Evolutionary conservation across 352 stramenopile genomes (phyloP).

Genomic region (Globisporangium echinulatum): DNA sequence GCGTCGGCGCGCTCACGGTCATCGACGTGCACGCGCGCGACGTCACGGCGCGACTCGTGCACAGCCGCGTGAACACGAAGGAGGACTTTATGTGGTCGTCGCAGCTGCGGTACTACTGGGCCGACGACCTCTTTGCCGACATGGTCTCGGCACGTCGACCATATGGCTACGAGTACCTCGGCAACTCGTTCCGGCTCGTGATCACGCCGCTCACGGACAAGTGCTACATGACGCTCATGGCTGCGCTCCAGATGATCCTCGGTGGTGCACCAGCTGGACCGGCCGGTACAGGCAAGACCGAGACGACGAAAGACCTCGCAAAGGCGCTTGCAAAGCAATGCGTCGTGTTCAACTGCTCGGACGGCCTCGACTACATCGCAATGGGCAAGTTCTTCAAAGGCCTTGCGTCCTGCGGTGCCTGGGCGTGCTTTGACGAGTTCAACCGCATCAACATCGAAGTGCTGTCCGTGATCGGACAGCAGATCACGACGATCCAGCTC

Average conservation of each 20-base stretch:
- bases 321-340: constrained; percentile 94
- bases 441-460: constrained; percentile 96
- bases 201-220: constrained; percentile 95
- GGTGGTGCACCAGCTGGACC: constrained; percentile 89
- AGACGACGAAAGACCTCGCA: constrained; percentile 92
- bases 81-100: constrained; percentile 94
- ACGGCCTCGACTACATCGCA: constrained; percentile 92
- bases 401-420: constrained; percentile 88
- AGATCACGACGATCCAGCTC: constrained; percentile 83
- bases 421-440: constrained; percentile 96
- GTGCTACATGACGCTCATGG: constrained; percentile 95
- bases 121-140: constrained; percentile 76
- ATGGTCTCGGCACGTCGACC: constrained; percentile 89
- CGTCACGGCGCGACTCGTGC: constrained; percentile 84
- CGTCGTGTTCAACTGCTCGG: constrained; percentile 95
- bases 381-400: constrained; percentile 95
- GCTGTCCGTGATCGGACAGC: constrained; percentile 77
- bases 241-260: constrained; percentile 92
- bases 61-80: constrained; percentile 79
- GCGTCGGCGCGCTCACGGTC: constrained; percentile 90
- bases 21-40: constrained; percentile 94
- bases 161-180: constrained; percentile 94
- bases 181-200: constrained; percentile 92
- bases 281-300: constrained; percentile 91
- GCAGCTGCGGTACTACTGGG: constrained; percentile 95